Evolutionary conservation across 116 monocot species (phyloP).

Genomic region (Trichopus zeylanicus): DNA sequence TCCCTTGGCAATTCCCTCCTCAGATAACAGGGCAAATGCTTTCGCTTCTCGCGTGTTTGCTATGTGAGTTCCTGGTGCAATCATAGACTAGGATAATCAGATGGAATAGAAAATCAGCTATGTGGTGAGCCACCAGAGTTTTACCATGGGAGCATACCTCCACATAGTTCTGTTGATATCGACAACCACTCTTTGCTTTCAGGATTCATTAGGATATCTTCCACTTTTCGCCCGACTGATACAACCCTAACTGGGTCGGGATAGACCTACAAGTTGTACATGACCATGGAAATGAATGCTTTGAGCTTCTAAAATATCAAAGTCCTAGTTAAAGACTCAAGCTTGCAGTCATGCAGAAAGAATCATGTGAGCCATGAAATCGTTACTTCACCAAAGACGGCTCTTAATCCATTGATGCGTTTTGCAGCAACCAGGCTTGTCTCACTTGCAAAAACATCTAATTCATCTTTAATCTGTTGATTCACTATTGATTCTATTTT

Average conservation of each 20-base stretch:
- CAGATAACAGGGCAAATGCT: slow-evolving; percentile 91
- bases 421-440: slow-evolving; percentile 61
- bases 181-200: slow-evolving; percentile 76
- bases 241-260: slow-evolving; percentile 98
- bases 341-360: background rate
- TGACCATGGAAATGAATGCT: background rate
- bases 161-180: slow-evolving; percentile 83
- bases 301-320: background rate
- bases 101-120: slow-evolving; percentile 1
- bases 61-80: slow-evolving; percentile 68
- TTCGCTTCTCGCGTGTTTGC: slow-evolving; percentile 91
- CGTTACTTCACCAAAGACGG: slow-evolving; percentile 94
- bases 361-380: background rate
- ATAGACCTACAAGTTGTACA: slow-evolving; percentile 51
- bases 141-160: slow-evolving; percentile 30
- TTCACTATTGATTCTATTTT: slow-evolving; percentile 96
- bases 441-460: slow-evolving; percentile 84
- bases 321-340: too few relatives aligned
- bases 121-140: background rate
- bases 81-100: background rate
- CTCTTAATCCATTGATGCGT: slow-evolving; percentile 65
- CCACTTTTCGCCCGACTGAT: slow-evolving; percentile 79
- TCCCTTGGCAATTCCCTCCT: slow-evolving; percentile 98
- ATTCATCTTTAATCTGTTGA: slow-evolving; percentile 77
- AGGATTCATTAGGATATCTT: slow-evolving; percentile 65